These are phyloP conservation scores for Citrullus colocynthis DNA, from an alignment of 306 rosid genomes.

Conservation along the genomic window DNA sequence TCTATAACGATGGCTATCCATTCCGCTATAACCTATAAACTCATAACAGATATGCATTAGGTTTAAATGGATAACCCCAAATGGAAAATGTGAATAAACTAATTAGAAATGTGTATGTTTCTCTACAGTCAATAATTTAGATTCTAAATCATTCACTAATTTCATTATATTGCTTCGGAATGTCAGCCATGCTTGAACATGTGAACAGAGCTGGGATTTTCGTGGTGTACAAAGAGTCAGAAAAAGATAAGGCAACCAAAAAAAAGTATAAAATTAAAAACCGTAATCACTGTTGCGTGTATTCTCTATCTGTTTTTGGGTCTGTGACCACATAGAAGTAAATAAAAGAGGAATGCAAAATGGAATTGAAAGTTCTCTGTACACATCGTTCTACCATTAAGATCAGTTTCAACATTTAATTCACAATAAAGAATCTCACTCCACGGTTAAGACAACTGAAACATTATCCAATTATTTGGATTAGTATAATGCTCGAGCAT, in stretches of 20 bases:
- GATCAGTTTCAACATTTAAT: background rate
- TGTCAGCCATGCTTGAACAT: background rate
- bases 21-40: background rate
- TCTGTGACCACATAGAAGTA: background rate
- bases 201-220: background rate
- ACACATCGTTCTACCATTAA: background rate
- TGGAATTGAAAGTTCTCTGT: background rate
- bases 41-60: background rate
- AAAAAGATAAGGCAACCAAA: background rate
- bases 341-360: background rate
- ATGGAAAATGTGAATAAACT: background rate
- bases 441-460: background rate
- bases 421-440: background rate
- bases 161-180: background rate
- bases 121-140: background rate
- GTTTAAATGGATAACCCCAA: background rate
- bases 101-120: too few species aligned
- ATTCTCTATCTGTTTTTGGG: background rate
- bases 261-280: background rate
- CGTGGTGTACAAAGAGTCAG: background rate
- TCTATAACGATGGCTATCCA: background rate
- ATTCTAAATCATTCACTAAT: background rate
- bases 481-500: background rate
- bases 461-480: background rate
- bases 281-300: background rate